These are phyloP conservation scores for Cladophialophora exuberans DNA, from an alignment of 2,329 filamentous ascomycete species.

Conservation along the genomic window DNA sequence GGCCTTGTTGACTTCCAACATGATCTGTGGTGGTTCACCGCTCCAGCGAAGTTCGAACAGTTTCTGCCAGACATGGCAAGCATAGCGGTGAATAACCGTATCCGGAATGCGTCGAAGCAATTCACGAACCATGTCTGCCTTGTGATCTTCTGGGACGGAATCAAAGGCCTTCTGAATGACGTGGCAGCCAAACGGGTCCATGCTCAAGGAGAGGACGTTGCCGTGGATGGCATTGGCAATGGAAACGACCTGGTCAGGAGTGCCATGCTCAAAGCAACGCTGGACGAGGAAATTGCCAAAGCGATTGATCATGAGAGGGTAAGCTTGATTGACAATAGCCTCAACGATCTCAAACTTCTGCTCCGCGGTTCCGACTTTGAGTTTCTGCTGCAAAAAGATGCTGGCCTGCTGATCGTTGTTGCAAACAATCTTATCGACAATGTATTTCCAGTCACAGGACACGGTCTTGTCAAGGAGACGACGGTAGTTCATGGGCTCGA, in stretches of 20 bases:
- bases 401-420: conserved; percentile 99
- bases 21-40: conserved; percentile 92
- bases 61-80: conserved; percentile 99
- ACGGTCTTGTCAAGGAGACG: conserved; percentile 93
- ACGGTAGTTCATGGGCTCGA: conserved; percentile 94
- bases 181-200: conserved; percentile 98
- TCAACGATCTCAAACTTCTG: conserved; percentile 98
- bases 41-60: conserved; percentile 97
- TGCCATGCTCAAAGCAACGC: conserved; percentile 97
- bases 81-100: conserved; percentile 97
- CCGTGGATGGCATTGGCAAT: conserved; percentile 94
- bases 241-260: conserved; percentile 87
- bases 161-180: conserved; percentile 99
- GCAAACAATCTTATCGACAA: conserved; percentile 98
- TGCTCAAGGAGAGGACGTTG: conserved; percentile 90
- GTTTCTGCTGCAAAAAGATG: conserved; percentile 97
- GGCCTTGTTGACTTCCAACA: conserved; percentile 95
- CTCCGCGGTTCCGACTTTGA: conserved; percentile 91
- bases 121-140: conserved; percentile 98
- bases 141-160: conserved; percentile 95
- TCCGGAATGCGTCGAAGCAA: conserved; percentile 92
- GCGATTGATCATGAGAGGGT: conserved; percentile 95
- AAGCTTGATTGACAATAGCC: conserved; percentile 91
- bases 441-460: conserved; percentile 99
- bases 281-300: conserved; percentile 99